phyloP scores from a whole-genome alignment of 2,329 filamentous ascomycete genomes.

The Xylariaceae sp. region DNA sequence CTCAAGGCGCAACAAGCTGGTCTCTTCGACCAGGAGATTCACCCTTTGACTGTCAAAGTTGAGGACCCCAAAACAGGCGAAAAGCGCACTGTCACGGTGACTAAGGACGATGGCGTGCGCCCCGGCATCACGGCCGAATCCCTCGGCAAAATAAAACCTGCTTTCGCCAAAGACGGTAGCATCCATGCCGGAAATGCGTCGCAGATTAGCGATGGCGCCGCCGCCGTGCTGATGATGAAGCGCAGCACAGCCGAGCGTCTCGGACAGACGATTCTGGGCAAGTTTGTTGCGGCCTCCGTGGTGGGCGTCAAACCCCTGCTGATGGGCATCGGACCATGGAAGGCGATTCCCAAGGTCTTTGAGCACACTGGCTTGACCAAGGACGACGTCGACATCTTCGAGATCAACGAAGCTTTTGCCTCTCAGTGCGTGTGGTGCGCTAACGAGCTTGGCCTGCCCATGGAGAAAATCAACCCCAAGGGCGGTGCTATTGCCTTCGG shows the following conservation, averaged over 20 bases:
- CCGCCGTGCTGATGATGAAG: constrained; percentile 93
- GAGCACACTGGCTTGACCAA: constrained; percentile 80
- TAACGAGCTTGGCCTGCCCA: constrained; percentile 76
- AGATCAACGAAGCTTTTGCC: constrained; percentile 99
- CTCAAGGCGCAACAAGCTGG: constrained; percentile 77
- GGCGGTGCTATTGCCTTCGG: constrained; percentile 95
- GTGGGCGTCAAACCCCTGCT: constrained; percentile 88
- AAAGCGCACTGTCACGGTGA: constrained; percentile 75
- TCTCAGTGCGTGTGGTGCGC: constrained; percentile 92
- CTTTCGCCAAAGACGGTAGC: constrained; percentile 84
- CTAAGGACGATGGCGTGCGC: constrained; percentile 82
- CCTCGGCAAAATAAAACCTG: constrained; percentile 83
- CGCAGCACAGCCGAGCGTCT: constrained; percentile 84
- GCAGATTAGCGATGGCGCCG: constrained; percentile 93
- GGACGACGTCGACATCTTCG: constrained; percentile 92
- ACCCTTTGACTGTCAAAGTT: constrained; percentile 78
- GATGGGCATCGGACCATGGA: constrained; percentile 95
- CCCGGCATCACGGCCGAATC: constrained; percentile 81
- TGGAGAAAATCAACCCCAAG: constrained; percentile 93
- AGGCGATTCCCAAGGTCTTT: constrained; percentile 89
- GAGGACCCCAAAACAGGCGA: constrained; percentile 89
- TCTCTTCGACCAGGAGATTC: constrained; percentile 91
- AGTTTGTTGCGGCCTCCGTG: constrained; percentile 80
- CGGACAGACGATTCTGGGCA: constrained; percentile 84
- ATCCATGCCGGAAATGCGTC: constrained; percentile 97